phyloP scores from a whole-genome alignment of 192 early-diverging fungal species.

The Coemansia sp. region DNA sequence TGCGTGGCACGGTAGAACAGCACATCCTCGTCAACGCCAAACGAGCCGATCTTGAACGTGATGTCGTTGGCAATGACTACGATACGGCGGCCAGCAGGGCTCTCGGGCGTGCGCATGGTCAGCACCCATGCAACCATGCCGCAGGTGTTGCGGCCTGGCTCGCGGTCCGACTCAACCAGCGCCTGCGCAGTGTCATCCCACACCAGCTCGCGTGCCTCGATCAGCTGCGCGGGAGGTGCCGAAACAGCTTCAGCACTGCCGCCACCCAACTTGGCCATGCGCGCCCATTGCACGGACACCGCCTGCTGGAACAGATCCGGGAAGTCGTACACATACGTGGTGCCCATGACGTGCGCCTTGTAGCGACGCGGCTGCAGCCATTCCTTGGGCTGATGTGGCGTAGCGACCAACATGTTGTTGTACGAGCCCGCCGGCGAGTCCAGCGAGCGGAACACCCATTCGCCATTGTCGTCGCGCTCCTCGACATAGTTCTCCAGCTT shows the following conservation, averaged over 20 bases:
- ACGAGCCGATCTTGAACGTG: constrained; percentile 95
- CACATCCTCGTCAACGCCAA: constrained; percentile 90
- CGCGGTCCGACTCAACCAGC: constrained; percentile 73
- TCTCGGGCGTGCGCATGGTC: constrained; percentile 88
- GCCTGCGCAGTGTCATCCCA: constrained; percentile 72
- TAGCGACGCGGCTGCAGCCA: constrained; percentile 95
- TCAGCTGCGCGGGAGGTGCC: constrained; percentile 60
- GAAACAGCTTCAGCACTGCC: constrained; percentile 32
- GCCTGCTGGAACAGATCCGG: constrained; percentile 94
- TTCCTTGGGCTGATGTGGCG: constrained; percentile 91
- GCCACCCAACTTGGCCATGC: constrained; percentile 30
- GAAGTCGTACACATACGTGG: constrained; percentile 99
- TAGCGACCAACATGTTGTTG: constrained; percentile 76
- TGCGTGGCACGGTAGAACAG: constrained; percentile 92
- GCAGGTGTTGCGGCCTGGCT: constrained; percentile 84
- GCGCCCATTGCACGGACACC: constrained; percentile 77
- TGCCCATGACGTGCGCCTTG: constrained; percentile 97
- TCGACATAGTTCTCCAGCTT: constrained; percentile 94
- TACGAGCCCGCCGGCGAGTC: constrained; percentile 75
- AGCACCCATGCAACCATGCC: constrained; percentile 98
- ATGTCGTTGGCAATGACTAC: constrained; percentile 99
- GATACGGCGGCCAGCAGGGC: constrained; percentile 81
- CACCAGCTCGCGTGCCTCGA: constrained; percentile 84
- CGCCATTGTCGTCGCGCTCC: constrained; percentile 75
- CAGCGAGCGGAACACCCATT: constrained; percentile 85